Evolutionary conservation across 1,139 yeast species (phyloP), one percentile per base, ranked within the genome.

Genomic region (Zygoascus hellenicus): DNA sequence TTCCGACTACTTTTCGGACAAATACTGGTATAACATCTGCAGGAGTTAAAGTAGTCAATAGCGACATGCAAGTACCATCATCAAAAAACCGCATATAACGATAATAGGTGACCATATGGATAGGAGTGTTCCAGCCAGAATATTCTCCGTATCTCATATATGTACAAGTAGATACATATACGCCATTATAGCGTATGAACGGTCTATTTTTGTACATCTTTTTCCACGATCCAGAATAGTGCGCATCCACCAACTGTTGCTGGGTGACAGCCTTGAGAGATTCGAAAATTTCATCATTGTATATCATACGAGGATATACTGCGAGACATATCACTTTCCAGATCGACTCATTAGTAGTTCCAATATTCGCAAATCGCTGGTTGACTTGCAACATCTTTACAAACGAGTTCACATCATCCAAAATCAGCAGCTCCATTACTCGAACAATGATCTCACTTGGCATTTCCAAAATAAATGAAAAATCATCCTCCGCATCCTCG

Each of bases 61-160:
- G 49, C 22, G 52, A 55, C 17, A 61, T 50, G 50, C 88, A 84
- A 0, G 76, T 70, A 0, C 97, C 97, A 58, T 86, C 85, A 0
- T 83, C 82, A 59, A 76, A 86, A 60, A 92, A 89, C 49, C 97
- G 70, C 34, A 84, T 65, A 62, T 88, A 92, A 51, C 98, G 71
- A 63, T 87, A 92, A 61, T 90, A 92, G 0, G 96, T 87, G 43
- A 90, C 85, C 62, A 89, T 79, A 57, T 86, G 78, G 15, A 86
- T 77, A 0, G 97, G 96, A 51, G 80, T 78, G 38, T 75, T 66
- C 84, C 94, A 80, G n/a, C 86, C 75, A 36, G 72, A 75, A 75
- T 76, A 74, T 1, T 84, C 80, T 44, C 97, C 95, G 59, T 86
- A 86, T 50, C 95, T 76, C 55, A 85, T 76, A 64, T 88, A 90